phyloP scores from a whole-genome alignment of 108 stramenopile genomes.

The Skeletonema grethae region DNA sequence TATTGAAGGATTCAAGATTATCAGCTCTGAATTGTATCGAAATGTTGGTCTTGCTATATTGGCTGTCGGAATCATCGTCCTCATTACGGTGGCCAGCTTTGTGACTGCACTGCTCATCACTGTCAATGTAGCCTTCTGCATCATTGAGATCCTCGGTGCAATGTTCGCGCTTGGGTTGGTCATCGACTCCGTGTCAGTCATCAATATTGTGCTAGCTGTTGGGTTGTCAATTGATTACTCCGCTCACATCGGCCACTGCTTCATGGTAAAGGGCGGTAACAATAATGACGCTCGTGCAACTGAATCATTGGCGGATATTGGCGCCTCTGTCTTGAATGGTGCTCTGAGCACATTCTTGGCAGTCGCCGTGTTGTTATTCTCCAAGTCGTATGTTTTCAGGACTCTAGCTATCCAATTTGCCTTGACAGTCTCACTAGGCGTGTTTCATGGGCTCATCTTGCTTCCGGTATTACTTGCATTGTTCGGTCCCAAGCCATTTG shows the following conservation, averaged over 20 bases:
- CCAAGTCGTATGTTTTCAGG: too few species aligned
- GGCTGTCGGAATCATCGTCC: constrained; percentile 62
- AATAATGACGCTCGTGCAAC: constrained; percentile 53
- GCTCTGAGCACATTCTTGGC: constrained; percentile 79
- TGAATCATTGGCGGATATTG: constrained; percentile 74
- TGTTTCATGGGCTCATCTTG: constrained; percentile 66
- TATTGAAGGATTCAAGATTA: constrained; percentile 69
- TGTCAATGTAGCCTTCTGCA: constrained; percentile 70
- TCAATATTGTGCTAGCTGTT: constrained; percentile 84
- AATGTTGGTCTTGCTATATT: constrained; percentile 65
- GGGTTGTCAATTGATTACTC: constrained; percentile 87
- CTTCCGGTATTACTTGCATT: constrained; percentile 66
- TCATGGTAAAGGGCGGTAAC: constrained; percentile 76
- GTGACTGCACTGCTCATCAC: constrained; percentile 69
- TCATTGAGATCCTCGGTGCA: constrained; percentile 83
- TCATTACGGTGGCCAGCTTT: constrained; percentile 64
- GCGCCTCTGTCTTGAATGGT: constrained; percentile 71
- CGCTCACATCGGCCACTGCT: constrained; percentile 76
- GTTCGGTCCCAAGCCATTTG: constrained; percentile 62
- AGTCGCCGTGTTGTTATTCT: too few species aligned
- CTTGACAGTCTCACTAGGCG: constrained; percentile 63
- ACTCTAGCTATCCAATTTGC: constrained; percentile 55
- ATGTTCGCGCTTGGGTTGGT: constrained; percentile 81
- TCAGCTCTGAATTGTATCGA: constrained; percentile 51
- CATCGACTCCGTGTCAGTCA: constrained; percentile 83